phyloP scores from a whole-genome alignment of 140 eudicot genomes.

The Erigeron philadelphicus region DNA sequence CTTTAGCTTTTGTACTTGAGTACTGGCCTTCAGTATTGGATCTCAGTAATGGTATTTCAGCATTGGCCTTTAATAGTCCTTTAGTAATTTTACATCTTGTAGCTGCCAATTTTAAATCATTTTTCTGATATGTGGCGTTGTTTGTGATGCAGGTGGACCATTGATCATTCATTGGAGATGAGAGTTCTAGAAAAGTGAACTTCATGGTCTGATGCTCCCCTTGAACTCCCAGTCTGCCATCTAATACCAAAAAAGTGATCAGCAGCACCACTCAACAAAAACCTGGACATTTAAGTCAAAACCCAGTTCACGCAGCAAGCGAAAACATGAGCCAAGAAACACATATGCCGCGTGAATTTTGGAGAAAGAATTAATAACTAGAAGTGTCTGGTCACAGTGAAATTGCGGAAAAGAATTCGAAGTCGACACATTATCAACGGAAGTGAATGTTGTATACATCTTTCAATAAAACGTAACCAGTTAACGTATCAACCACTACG shows the following conservation, averaged over 20 bases:
- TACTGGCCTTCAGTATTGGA: too few species aligned
- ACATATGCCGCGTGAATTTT: slow-evolving; percentile 42
- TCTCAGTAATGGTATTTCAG: too few species aligned
- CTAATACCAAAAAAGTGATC: slow-evolving; percentile 30
- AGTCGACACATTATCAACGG: slow-evolving; percentile 2
- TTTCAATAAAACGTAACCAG: too few species aligned
- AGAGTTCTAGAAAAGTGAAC: slow-evolving; percentile 91
- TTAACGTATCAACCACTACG: too few species aligned
- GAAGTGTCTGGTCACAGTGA: slow-evolving; percentile 17
- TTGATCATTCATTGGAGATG: slow-evolving; percentile 80
- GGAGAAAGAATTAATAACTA: slow-evolving; percentile 33
- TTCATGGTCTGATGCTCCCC: slow-evolving; percentile 92
- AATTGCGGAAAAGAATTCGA: slow-evolving; percentile 1
- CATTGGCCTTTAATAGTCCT: too few species aligned
- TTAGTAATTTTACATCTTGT: background rate
- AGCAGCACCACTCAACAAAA: slow-evolving; percentile 34
- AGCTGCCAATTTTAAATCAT: background rate
- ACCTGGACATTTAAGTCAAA: slow-evolving; percentile 51
- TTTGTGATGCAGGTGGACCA: slow-evolving; percentile 73
- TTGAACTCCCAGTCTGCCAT: slow-evolving; percentile 46
- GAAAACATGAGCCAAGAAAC: slow-evolving; percentile 48
- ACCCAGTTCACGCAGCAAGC: slow-evolving; percentile 58
- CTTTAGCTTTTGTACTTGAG: too few species aligned
- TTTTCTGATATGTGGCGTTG: slow-evolving; percentile 5
- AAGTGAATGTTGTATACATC: too few species aligned